Base-by-base conservation (phyloP, 805 yeast genomes). In the Dipodascus geniculatus region DNA sequence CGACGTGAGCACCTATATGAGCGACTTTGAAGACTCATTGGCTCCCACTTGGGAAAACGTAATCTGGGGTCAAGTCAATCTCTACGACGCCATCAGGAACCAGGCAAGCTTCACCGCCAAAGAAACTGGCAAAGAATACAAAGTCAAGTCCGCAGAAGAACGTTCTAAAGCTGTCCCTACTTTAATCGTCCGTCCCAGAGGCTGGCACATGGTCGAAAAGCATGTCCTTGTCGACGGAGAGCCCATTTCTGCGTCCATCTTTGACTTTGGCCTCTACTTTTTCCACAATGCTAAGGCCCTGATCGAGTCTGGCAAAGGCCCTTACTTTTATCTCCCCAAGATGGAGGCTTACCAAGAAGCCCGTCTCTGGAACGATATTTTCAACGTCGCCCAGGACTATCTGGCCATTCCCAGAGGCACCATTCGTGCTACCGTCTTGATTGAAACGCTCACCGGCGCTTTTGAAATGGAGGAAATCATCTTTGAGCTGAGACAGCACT, bases 381-480 rank as follows among this genome's bases (percentile, higher is more conserved):
- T 82, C 74, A 75, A 75, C 64, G 70, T 72, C 55, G 65, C 85
- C 19, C 85, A 82, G 70, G 83, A 80, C 65, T 75, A 73, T 67
- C 66, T 82, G 53, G 78, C 76, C 9, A 62, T 82, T 38, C 77
- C 80, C 49, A 74, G 83, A 55, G 87, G 87, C 55, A 79, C 85
- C 57, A 80, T 82, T 65, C 73, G 87, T 57, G 86, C 81, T 28
- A 80, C 86, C 24, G 85, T 81, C 49, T 72, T 82, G 63, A 81
- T 82, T 60, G 87, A 82, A 69, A 82, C 87, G 23, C 74, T 82
- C 56, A 79, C 83, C 35, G 87, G 85, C 24, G 85, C 82, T 19
- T 81, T 81, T 72, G 85, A 82, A 66, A 80, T 82, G 84, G 86
- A 82, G 65, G 87, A 82, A 68, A 82, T 82, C 64, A 81, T 82